phyloP scores from a whole-genome alignment of 2,329 filamentous ascomycete species.

The Leptographium galeiforme region DNA sequence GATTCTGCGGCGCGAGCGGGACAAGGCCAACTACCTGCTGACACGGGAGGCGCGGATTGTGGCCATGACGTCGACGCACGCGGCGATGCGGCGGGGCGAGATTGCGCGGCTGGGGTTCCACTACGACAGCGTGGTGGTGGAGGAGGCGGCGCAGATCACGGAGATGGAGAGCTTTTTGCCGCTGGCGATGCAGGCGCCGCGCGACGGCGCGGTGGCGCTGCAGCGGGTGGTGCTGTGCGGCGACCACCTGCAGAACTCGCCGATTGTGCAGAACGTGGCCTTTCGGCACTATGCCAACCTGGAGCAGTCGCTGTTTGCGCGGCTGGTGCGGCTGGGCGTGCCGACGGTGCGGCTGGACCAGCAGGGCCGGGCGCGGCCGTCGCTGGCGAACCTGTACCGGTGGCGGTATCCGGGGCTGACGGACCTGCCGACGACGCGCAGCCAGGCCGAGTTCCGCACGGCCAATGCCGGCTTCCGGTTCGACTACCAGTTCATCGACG shows the following conservation, averaged over 20 bases:
- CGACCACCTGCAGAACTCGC: constrained; percentile 93
- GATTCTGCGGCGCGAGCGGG: constrained; percentile 72
- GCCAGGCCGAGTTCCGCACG: constrained; percentile 54
- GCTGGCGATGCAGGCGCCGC: constrained; percentile 74
- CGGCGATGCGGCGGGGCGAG: constrained; percentile 82
- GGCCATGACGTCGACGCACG: constrained; percentile 97
- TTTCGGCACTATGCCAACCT: constrained; percentile 93
- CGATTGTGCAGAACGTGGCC: constrained; percentile 85
- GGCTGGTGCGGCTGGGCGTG: constrained; percentile 83
- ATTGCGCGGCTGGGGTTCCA: constrained; percentile 88
- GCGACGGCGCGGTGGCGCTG: constrained; percentile 57
- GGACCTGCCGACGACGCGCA: constrained; percentile 64
- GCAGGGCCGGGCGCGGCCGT: constrained; percentile 80
- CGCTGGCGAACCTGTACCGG: constrained; percentile 77
- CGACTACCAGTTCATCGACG: constrained; percentile 94
- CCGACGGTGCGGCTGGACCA: constrained; percentile 81
- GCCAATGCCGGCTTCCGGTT: constrained; percentile 88
- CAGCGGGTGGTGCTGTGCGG: constrained; percentile 87
- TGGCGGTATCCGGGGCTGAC: constrained; percentile 81
- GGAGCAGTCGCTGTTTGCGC: constrained; percentile 87
- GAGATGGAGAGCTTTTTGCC: constrained; percentile 97
- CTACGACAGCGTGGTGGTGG: constrained; percentile 96
- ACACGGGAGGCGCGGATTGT: constrained; percentile 94
- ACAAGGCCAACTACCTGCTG: constrained; percentile 92
- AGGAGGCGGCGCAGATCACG: constrained; percentile 95